phyloP scores from a whole-genome alignment of 495 filamentous ascomycete genomes.

The Lasiosphaeria hispida region DNA sequence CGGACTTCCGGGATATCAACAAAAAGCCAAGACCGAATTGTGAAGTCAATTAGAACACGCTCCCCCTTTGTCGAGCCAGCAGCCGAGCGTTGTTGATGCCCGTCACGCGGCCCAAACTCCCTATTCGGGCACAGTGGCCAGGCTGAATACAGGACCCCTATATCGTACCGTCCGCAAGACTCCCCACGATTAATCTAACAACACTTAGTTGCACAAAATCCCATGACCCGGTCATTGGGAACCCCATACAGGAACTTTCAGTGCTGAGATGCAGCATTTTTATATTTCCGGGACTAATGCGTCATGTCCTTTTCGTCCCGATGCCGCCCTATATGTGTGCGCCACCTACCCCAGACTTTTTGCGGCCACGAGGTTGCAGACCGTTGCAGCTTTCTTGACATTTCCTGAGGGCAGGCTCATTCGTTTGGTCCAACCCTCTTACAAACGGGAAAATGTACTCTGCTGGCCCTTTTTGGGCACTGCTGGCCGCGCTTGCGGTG shows the following conservation, averaged over 20 bases:
- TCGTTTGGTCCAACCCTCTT: background rate
- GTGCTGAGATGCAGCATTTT: background rate
- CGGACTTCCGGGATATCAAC: conserved; percentile 8
- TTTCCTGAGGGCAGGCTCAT: background rate
- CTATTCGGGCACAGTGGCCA: background rate
- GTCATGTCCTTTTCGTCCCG: no score
- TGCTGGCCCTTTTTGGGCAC: conserved; percentile 1
- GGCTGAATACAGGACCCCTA: conserved; percentile 14
- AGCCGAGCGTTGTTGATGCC: background rate
- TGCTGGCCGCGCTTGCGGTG: conserved; percentile 3
- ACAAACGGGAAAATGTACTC: conserved; percentile 1
- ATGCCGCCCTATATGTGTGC: conserved; percentile 1
- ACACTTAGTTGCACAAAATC: background rate
- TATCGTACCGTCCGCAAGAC: conserved; percentile 13
- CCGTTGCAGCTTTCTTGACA: background rate
- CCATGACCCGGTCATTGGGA: conserved; percentile 21
- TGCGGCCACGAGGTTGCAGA: background rate
- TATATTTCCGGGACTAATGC: background rate
- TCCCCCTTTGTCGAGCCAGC: background rate
- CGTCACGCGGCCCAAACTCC: conserved; percentile 1
- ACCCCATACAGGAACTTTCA: background rate
- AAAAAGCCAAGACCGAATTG: background rate
- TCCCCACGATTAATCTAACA: conserved; percentile 13
- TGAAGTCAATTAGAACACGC: background rate
- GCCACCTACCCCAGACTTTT: conserved; percentile 1